phyloP scores from a whole-genome alignment of 805 yeast genomes.

The Candida maltosa region DNA sequence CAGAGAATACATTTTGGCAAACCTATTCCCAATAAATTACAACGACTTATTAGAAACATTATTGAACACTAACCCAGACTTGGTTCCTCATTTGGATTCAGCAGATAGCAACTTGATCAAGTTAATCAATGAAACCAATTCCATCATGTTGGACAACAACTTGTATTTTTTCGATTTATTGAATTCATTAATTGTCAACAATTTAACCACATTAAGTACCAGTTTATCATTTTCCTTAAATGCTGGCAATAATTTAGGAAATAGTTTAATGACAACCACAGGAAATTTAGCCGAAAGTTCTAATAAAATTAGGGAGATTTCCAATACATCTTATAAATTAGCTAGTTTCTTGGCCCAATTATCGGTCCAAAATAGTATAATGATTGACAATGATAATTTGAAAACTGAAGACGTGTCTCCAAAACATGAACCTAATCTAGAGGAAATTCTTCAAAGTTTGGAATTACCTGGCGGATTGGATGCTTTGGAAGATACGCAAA shows the following conservation, averaged over 20 bases:
- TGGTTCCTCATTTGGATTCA: slow-evolving; percentile 33
- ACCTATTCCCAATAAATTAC: slow-evolving; percentile 35
- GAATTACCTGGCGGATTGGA: not conserved
- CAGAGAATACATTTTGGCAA: slow-evolving; percentile 14
- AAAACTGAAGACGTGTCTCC: slow-evolving; percentile 9
- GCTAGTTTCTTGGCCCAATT: slow-evolving; percentile 71
- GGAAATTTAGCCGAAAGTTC: not conserved
- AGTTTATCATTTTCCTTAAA: slow-evolving; percentile 28
- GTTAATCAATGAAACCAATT: slow-evolving; percentile 45
- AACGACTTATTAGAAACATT: slow-evolving; percentile 45
- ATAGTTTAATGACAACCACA: not conserved
- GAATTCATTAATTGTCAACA: slow-evolving; percentile 27
- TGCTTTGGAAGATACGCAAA: not conserved
- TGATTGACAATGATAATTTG: slow-evolving; percentile 42
- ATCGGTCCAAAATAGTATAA: slow-evolving; percentile 58
- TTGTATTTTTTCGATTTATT: slow-evolving; percentile 29
- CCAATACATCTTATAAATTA: slow-evolving; percentile 38
- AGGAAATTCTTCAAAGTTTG: slow-evolving; percentile 10
- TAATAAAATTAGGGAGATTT: slow-evolving; percentile 16
- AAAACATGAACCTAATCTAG: slow-evolving; percentile 8
- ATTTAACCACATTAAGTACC: slow-evolving; percentile 31
- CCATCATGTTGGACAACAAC: slow-evolving; percentile 29
- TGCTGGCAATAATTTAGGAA: slow-evolving; percentile 4
- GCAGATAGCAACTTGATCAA: slow-evolving; percentile 34
- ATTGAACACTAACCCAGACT: slow-evolving; percentile 44